phyloP scores from a whole-genome alignment of 2,329 filamentous ascomycete genomes.

The Capronia coronata region DNA sequence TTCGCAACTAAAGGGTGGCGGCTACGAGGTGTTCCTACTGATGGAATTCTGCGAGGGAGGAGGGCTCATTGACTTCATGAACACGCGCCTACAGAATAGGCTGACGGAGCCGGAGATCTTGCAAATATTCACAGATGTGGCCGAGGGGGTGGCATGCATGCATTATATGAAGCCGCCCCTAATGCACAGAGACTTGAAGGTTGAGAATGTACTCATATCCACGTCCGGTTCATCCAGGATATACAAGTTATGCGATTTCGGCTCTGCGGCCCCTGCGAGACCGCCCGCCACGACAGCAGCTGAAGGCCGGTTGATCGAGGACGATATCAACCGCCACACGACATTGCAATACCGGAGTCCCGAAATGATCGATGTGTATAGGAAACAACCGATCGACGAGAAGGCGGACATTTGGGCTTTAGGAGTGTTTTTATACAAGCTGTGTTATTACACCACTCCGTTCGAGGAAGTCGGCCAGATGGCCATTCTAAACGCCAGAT shows the following conservation, averaged over 20 bases:
- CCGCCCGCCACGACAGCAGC: slow-evolving; percentile 78
- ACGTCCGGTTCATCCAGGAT: slow-evolving; percentile 57
- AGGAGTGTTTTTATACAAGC: slow-evolving; percentile 90
- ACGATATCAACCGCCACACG: slow-evolving; percentile 94
- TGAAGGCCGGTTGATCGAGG: slow-evolving; percentile 88
- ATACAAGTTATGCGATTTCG: slow-evolving; percentile 98
- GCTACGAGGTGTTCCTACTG: slow-evolving; percentile 94
- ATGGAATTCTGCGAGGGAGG: slow-evolving; percentile 98
- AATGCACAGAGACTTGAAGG: slow-evolving; percentile 90
- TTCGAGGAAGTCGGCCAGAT: slow-evolving; percentile 98
- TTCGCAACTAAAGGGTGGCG: slow-evolving; percentile 82
- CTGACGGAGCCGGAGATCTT: slow-evolving; percentile 96
- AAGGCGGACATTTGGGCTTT: slow-evolving; percentile 98
- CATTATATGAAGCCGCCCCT: slow-evolving; percentile 94
- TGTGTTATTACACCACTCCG: slow-evolving; percentile 98
- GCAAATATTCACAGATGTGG: slow-evolving; percentile 92
- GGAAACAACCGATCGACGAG: slow-evolving; percentile 93
- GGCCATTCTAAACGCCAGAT: slow-evolving; percentile 92
- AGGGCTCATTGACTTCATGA: slow-evolving; percentile 98
- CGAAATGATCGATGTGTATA: slow-evolving; percentile 98
- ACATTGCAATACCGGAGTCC: slow-evolving; percentile 96
- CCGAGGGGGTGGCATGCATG: slow-evolving; percentile 96
- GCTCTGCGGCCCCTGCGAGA: slow-evolving; percentile 75
- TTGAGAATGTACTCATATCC: slow-evolving; percentile 93
- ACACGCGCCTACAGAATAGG: slow-evolving; percentile 90